phyloP scores from a whole-genome alignment of 2,329 filamentous ascomycete species.

The Arthrobotrys conoides region DNA sequence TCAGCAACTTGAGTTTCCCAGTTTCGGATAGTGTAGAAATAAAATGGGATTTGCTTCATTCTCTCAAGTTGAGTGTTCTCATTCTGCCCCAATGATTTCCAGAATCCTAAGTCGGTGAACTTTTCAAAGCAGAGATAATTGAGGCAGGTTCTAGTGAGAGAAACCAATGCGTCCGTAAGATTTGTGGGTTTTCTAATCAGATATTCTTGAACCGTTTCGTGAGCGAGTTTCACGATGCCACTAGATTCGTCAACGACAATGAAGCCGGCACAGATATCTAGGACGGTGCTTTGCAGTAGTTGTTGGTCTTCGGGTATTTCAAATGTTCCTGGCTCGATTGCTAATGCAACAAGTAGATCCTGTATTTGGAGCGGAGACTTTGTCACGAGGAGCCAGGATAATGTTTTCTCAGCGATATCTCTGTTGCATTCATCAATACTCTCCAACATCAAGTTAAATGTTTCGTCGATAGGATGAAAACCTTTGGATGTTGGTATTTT shows the following conservation, averaged over 20 bases:
- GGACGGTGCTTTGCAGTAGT: slow-evolving; percentile 5
- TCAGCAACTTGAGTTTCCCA: background rate
- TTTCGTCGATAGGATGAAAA: slow-evolving; percentile 24
- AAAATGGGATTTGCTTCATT: background rate
- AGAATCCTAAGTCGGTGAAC: background rate
- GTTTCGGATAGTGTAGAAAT: background rate
- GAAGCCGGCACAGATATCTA: slow-evolving; percentile 20
- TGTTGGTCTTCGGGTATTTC: background rate
- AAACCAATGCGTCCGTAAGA: background rate
- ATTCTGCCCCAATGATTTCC: background rate
- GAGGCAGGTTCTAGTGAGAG: background rate
- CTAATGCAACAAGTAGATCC: slow-evolving; percentile 9
- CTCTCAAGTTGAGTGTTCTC: background rate
- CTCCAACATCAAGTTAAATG: slow-evolving; percentile 21
- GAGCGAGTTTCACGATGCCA: slow-evolving; percentile 2
- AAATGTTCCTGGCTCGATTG: background rate
- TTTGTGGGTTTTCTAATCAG: background rate
- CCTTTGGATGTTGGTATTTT: slow-evolving; percentile 1
- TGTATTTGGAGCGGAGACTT: slow-evolving; percentile 12
- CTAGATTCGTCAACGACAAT: background rate
- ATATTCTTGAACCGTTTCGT: slow-evolving; percentile 1
- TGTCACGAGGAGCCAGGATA: slow-evolving; percentile 3
- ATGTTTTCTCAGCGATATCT: slow-evolving; percentile 12
- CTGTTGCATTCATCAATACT: slow-evolving; percentile 15
- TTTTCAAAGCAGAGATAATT: background rate